These are phyloP conservation scores for Rhynchospora tenuis DNA, from an alignment of 176 grass and related monocot species.

Conservation along the genomic window DNA sequence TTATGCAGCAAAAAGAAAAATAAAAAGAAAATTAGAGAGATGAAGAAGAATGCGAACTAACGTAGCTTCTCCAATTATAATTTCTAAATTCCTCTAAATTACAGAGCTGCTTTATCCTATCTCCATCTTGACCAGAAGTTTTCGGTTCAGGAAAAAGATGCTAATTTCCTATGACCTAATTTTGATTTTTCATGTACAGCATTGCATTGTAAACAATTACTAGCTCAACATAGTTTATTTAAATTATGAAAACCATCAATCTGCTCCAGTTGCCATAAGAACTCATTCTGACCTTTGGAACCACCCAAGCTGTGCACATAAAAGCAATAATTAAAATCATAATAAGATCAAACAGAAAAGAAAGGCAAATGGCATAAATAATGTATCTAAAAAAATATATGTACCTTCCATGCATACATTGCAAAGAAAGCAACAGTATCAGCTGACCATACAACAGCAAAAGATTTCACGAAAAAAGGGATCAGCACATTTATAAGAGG, in stretches of 20 bases:
- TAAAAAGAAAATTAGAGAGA: too few species aligned
- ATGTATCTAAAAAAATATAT: background rate
- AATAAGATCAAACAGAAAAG: constrained; percentile 6
- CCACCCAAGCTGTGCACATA: constrained; percentile 69
- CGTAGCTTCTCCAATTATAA: background rate
- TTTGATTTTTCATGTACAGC: background rate
- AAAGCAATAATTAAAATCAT: constrained; percentile 9
- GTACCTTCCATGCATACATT: constrained; percentile 98
- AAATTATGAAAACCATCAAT: background rate
- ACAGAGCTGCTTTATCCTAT: constrained; percentile 8
- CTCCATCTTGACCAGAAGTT: background rate
- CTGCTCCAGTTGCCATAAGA: background rate
- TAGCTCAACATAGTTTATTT: background rate
- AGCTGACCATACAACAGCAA: constrained; percentile 84
- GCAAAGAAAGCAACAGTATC: constrained; percentile 76
- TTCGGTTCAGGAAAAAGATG: background rate
- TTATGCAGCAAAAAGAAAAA: constrained; percentile 9
- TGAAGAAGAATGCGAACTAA: background rate
- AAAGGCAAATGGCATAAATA: background rate
- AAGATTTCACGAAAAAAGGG: constrained; percentile 89
- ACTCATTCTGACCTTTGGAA: constrained; percentile 56
- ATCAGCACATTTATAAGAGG: constrained; percentile 79
- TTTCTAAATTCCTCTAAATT: constrained; percentile 5
- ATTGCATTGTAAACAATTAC: background rate
- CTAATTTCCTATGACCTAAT: background rate